Evolutionary conservation across 176 grass and related monocot genomes (phyloP), one percentile per base, ranked within the genome.

Genomic region (Poa pratensis): DNA sequence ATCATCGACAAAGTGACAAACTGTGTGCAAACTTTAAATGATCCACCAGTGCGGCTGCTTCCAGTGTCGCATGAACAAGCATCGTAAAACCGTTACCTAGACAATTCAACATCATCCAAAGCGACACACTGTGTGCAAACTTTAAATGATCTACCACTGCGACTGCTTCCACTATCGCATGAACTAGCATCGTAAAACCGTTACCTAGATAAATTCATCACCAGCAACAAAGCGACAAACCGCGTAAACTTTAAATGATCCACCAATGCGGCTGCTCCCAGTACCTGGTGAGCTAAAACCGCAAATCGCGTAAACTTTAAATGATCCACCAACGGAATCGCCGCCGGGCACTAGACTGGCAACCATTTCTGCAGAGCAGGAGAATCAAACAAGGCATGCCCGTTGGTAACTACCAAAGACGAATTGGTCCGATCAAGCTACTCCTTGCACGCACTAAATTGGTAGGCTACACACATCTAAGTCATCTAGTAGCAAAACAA

Each of bases 131-230:
- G 39, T 30, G 28, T 15, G 52, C 5, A 39, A 20, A 69, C 8
- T 49, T 23, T 3, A 87, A 77, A 50, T 27, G 72, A 82, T 51
- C 63, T 20, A 71, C 14, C 63, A 62, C 61, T 6, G 51, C 73
- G 60, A 74, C 18, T 6, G 57, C 26, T 69, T 39, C 18, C 20
- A 32, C 28, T 30, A 30, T 30, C 28, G 28, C 28, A 30, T 30
- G 28, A 30, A 30, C 28, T 30, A 30, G 28, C 28, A 30, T 30
- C 28, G 1, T 30, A 30, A 30, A 30, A 30, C 28, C 28, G 28
- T 30, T 30, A 30, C 28, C 28, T 30, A 30, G 28, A 30, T 1
- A 30, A 30, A 30, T 30, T 1, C 2, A 30, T 30, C 28, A 30
- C 2, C 28, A 2, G n/a, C n/a, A 2, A 30, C 28, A 30, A 1